Evolutionary conservation across 495 filamentous ascomycete genomes (phyloP).

Genomic region (Aspergillus sclerotioniger): DNA sequence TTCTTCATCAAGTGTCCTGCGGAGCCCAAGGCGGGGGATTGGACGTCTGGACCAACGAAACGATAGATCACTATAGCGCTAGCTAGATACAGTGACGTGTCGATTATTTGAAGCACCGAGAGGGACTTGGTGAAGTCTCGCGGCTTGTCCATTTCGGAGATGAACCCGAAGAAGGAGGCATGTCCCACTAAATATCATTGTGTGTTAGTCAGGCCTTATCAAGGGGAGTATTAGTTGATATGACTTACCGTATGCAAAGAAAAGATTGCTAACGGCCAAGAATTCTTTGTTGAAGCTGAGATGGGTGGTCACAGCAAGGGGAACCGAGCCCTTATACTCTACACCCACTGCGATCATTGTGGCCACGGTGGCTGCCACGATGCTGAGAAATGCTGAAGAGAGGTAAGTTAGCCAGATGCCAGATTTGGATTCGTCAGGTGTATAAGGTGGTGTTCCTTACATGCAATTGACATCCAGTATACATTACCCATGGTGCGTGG

Average conservation of each 20-base stretch:
- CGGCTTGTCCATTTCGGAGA: slow-evolving; percentile 70
- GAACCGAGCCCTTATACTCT: slow-evolving; percentile 26
- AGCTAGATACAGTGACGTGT: slow-evolving; percentile 66
- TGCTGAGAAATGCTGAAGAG: slow-evolving; percentile 29
- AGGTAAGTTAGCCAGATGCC: background rate
- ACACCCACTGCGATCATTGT: slow-evolving; percentile 68
- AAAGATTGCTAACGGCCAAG: slow-evolving; percentile 68
- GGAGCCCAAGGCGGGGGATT: slow-evolving; percentile 68
- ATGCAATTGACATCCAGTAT: slow-evolving; percentile 60
- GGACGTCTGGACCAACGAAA: slow-evolving; percentile 65
- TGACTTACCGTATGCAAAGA: slow-evolving; percentile 58
- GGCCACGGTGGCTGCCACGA: slow-evolving; percentile 52
- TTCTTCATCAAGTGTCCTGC: slow-evolving; percentile 61
- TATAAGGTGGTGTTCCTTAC: slow-evolving; percentile 15
- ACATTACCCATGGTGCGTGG: slow-evolving; percentile 62
- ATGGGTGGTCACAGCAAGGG: slow-evolving; percentile 26
- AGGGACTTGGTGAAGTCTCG: slow-evolving; percentile 62
- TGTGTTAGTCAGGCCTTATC: background rate
- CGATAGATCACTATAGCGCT: slow-evolving; percentile 66
- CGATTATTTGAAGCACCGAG: slow-evolving; percentile 56
- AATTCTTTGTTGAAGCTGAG: slow-evolving; percentile 43
- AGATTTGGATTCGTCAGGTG: background rate
- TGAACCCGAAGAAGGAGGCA: slow-evolving; percentile 70
- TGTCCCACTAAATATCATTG: slow-evolving; percentile 47
- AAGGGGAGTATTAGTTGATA: background rate